Evolutionary conservation across 2,329 filamentous ascomycete species (phyloP), one percentile per base, ranked within the genome.

Genomic region (Xylaria sp.): DNA sequence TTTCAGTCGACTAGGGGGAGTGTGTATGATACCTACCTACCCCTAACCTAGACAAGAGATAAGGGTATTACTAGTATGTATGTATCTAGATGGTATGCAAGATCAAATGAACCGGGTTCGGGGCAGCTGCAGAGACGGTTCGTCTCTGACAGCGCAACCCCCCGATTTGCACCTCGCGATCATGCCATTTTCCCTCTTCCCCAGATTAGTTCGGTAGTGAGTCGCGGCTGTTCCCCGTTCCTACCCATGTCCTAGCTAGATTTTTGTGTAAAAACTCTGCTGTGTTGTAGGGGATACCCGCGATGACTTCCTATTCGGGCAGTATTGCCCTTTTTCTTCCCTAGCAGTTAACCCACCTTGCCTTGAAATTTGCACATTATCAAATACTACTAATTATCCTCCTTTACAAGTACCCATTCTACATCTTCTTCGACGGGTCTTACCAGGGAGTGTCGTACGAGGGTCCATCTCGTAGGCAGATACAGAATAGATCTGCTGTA

Each of bases 281-380:
- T 27, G 24, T 27, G 58, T 50, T 21, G 47, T 50, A 21, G 30
- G 30, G 27, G 27, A 48, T 32, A 32, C 50, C 21, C 57, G 54
- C 27, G 47, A 14, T 61, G 21, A 2, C 47, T 64, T 60, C 64
- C 67, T 56, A 55, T 61, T 64, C 24, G 32, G 67, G 67, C 14
- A 64, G 32, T 45, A 61, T 42, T 1, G 17, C 60, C 67, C n/a
- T 50, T 17, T 12, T 42, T 58, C 21, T n/a, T 54, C 63, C 63
- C 30, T 42, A 53, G 50, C 21, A 39, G 32, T 17, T 27, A n/a
- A 14, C 61, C 57, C 54, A 30, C 51, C 19, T 54, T 53, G 42
- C 50, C 64, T 61, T 51, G 60, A 30, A 68, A 65, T 48, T 54
- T 57, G 57, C 51, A 57, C 24, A 32, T 54, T 50, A 5, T 30